These are phyloP conservation scores for Roridomyces roridus DNA, from an alignment of 768 basidiomycete species.

Conservation along the genomic window DNA sequence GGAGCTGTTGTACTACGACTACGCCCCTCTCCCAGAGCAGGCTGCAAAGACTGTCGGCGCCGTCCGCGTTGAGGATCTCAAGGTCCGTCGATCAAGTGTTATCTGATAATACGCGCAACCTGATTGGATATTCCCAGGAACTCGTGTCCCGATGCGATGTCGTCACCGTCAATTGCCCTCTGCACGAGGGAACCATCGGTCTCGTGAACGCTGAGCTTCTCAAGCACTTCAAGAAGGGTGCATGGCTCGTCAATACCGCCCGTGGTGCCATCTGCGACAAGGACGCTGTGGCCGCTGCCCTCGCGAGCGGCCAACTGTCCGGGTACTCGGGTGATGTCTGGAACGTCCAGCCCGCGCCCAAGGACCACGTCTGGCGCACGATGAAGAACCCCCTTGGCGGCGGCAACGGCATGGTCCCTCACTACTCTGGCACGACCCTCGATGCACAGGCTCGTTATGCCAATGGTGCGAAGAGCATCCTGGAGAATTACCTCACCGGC, in stretches of 20 bases:
- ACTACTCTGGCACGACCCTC: conserved; percentile 88
- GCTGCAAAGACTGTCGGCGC: conserved; percentile 72
- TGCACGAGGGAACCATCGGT: conserved; percentile 84
- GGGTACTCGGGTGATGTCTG: conserved; percentile 78
- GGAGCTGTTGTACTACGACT: conserved; percentile 91
- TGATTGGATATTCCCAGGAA: conserved; percentile 82
- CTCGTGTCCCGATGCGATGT: conserved; percentile 73
- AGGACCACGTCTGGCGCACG: conserved; percentile 86
- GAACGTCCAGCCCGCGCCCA: conserved; percentile 88
- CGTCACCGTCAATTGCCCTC: conserved; percentile 86
- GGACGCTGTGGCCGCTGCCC: conserved; percentile 77
- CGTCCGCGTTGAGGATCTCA: conserved; percentile 79
- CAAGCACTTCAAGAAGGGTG: conserved; percentile 89
- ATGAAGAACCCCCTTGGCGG: conserved; percentile 81
- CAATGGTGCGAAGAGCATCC: conserved; percentile 68
- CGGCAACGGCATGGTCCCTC: conserved; percentile 90
- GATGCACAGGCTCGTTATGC: conserved; percentile 92
- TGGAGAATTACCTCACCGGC: conserved; percentile 68
- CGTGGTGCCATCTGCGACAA: conserved; percentile 92
- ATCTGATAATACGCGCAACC: conserved; percentile 81
- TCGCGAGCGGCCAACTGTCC: conserved; percentile 76
- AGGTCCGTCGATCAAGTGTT: conserved; percentile 69
- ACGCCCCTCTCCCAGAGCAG: conserved; percentile 73
- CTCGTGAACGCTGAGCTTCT: conserved; percentile 84
- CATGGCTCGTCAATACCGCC: conserved; percentile 93